These are phyloP conservation scores for Zarea fungicola DNA, from an alignment of 2,329 filamentous ascomycete species.

Conservation along the genomic window DNA sequence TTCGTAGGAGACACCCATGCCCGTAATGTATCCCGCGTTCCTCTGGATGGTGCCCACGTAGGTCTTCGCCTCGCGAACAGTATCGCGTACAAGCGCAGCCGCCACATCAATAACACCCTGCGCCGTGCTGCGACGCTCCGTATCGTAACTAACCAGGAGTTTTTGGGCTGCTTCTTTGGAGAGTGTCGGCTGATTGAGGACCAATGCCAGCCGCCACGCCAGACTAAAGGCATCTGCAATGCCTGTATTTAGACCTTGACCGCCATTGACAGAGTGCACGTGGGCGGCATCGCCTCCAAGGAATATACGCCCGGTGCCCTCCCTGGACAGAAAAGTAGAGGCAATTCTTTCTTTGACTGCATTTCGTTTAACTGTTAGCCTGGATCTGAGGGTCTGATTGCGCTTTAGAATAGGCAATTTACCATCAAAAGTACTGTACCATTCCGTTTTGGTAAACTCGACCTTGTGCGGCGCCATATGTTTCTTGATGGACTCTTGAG, in stretches of 20 bases:
- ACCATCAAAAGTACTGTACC: conserved; percentile 47
- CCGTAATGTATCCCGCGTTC: conserved; percentile 45
- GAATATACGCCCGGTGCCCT: conserved; percentile 40
- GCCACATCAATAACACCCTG: conserved; percentile 42
- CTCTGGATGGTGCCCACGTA: conserved; percentile 43
- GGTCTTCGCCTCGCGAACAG: conserved; percentile 36
- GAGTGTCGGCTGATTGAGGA: conserved; percentile 22
- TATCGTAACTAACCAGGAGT: conserved; percentile 39
- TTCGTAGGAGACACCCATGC: conserved; percentile 39
- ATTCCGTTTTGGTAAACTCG: conserved; percentile 40
- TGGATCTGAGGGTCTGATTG: fast-evolving
- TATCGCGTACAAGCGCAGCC: conserved; percentile 40
- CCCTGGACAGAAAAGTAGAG: conserved; percentile 32
- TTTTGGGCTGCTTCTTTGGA: conserved; percentile 18
- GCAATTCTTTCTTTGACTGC: conserved; percentile 39
- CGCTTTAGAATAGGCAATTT: conserved; percentile 11
- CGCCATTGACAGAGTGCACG: conserved; percentile 50
- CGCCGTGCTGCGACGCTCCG: conserved; percentile 38
- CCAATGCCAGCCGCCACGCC: conserved; percentile 44
- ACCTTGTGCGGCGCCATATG: conserved; percentile 40
- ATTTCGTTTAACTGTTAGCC: neutral
- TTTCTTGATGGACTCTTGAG: conserved; percentile 36
- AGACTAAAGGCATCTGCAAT: conserved; percentile 51
- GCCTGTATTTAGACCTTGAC: conserved; percentile 55
- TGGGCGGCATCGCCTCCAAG: conserved; percentile 54